Percentiles rank a stretch among this genome's conserved stretches.
Evolutionary conservation across 2,329 filamentous ascomycete species (phyloP).

Genomic region (Penicillium sp.): DNA sequence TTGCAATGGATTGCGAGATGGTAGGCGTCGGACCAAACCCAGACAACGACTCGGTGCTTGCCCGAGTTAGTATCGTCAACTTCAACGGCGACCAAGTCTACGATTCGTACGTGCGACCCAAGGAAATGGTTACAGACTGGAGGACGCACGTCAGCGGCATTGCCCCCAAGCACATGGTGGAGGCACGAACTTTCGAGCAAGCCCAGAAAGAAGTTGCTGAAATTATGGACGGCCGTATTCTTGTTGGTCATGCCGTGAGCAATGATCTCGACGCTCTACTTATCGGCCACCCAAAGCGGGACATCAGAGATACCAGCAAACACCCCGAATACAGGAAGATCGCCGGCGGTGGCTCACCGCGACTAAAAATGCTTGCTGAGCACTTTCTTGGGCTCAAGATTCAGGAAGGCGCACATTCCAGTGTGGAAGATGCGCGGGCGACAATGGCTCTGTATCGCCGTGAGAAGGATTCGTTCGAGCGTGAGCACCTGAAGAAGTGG

Average conservation of each 20-base stretch:
- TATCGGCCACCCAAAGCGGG: constrained; percentile 69
- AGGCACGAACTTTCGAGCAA: constrained; percentile 65
- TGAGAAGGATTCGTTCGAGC: constrained; percentile 79
- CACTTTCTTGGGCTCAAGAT: constrained; percentile 56
- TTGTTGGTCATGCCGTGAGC: constrained; percentile 78
- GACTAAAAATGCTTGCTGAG: constrained; percentile 51
- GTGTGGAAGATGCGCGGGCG: constrained; percentile 72
- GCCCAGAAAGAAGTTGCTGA: constrained; percentile 68
- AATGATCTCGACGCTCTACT: constrained; percentile 71
- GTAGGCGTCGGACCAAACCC: constrained; percentile 67
- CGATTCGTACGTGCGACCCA: constrained; percentile 82
- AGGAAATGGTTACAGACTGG: constrained; percentile 80
- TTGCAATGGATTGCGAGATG: constrained; percentile 97
- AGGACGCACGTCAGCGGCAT: constrained; percentile 82
- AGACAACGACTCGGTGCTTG: constrained; percentile 67
- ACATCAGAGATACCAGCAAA: constrained; percentile 79
- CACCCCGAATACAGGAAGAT: constrained; percentile 67
- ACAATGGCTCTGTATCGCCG: constrained; percentile 84
- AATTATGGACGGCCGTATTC: constrained; percentile 64
- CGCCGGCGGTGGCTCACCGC: constrained; percentile 47
- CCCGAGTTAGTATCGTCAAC: constrained; percentile 84
- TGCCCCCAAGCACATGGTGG: constrained; percentile 63
- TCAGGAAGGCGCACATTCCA: constrained; percentile 57
- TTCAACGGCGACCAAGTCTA: constrained; percentile 90
- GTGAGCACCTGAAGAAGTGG: constrained; percentile 67